Percentiles rank a stretch among this genome's conserved stretches.
Conservation (phyloP, 208 protist species). For the Crithidia mellificae region DNA sequence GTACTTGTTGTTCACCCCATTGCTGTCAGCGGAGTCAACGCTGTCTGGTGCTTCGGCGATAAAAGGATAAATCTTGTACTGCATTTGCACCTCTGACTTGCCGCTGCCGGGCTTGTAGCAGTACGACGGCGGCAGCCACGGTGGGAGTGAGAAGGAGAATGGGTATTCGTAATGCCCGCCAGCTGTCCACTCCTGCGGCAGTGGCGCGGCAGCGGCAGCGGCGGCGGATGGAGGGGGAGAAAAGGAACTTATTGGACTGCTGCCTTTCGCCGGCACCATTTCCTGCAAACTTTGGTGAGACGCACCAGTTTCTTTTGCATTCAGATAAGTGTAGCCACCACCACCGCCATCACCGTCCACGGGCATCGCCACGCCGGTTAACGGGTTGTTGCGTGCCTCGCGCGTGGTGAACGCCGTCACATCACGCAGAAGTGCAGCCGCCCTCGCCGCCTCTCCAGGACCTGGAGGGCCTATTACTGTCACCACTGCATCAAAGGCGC, state of each 20-base stretch:
- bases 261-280: no score
- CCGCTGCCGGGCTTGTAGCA: slow-evolving; percentile 18
- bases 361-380: slow-evolving; percentile 6
- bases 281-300: no score
- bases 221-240: no score
- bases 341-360: neutral
- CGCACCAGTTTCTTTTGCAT: no score
- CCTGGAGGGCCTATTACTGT: neutral
- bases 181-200: slow-evolving; percentile 11
- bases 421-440: neutral
- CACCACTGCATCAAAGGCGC: neutral
- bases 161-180: slow-evolving; percentile 25
- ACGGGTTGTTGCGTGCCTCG: slow-evolving; percentile 3
- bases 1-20: neutral
- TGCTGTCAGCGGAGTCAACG: neutral
- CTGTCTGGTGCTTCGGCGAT: neutral
- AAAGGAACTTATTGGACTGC: no score
- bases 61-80: slow-evolving; percentile 24
- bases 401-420: neutral
- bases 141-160: slow-evolving; percentile 34
- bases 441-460: neutral
- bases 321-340: neutral
- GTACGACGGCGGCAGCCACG: slow-evolving; percentile 45
- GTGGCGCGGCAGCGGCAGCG: neutral
- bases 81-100: slow-evolving; percentile 13